phyloP scores from a whole-genome alignment of 2,329 filamentous ascomycete species.

The Colletotrichum godetiae region DNA sequence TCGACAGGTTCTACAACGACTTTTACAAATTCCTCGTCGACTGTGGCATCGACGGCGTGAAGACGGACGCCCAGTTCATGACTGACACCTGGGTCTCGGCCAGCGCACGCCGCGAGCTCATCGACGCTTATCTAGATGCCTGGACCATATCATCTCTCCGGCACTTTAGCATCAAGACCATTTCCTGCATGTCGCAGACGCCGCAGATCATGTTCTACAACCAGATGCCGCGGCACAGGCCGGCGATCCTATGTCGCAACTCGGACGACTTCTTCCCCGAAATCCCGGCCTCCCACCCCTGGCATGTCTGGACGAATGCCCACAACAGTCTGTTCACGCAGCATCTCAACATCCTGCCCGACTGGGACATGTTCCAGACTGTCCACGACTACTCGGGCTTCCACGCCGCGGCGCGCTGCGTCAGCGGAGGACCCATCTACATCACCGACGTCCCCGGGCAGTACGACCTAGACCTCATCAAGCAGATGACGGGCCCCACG shows the following conservation, averaged over 20 bases:
- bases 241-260: conserved; percentile 82
- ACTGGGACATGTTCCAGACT: conserved; percentile 81
- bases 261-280: conserved; percentile 94
- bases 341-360: conserved; percentile 87
- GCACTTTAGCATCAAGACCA: conserved; percentile 81
- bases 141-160: conserved; percentile 84
- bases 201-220: conserved; percentile 89
- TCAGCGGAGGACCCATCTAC: conserved; percentile 93
- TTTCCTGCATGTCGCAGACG: conserved; percentile 94
- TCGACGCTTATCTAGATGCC: conserved; percentile 82
- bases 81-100: conserved; percentile 80
- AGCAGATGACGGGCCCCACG: conserved; percentile 83
- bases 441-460: conserved; percentile 91
- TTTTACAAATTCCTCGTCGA: conserved; percentile 86
- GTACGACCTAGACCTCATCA: conserved; percentile 80
- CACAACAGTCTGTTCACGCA: conserved; percentile 87
- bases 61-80: conserved; percentile 93
- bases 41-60: conserved; percentile 85
- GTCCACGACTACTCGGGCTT: conserved; percentile 78
- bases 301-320: conserved; percentile 96
- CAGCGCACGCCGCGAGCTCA: conserved; percentile 76
- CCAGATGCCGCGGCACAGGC: conserved; percentile 81
- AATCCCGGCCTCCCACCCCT: conserved; percentile 82
- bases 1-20: conserved; percentile 84
- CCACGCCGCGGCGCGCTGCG: conserved; percentile 89